Evolutionary conservation across 1,139 yeast genomes (phyloP).

Genomic region (Ogataea hybrid): DNA sequence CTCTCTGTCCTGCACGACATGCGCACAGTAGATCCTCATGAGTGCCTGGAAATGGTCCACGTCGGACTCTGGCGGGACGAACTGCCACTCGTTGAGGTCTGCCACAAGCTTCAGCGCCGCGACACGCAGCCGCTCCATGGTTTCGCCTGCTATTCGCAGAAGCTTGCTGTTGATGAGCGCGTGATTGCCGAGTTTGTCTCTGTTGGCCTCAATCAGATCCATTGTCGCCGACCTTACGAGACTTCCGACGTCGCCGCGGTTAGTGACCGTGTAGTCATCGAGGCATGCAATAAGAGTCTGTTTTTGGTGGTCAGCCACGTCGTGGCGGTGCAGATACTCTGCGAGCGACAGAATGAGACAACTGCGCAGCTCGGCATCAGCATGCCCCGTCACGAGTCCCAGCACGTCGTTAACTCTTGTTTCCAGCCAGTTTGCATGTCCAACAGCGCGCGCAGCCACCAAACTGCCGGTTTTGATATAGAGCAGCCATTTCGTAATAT

Average conservation of each 20-base stretch:
- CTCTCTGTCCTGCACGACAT: slow-evolving; percentile 17
- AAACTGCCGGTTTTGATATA: slow-evolving; percentile 35
- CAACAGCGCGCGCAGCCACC: slow-evolving; percentile 37
- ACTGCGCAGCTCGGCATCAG: slow-evolving; percentile 24
- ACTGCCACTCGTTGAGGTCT: slow-evolving; percentile 15
- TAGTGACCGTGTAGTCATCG: slow-evolving; percentile 65
- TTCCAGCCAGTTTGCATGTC: slow-evolving; percentile 25
- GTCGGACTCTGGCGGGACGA: slow-evolving; percentile 3
- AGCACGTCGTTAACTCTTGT: slow-evolving; percentile 16
- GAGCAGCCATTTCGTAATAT: slow-evolving; percentile 30
- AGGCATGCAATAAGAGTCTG: slow-evolving; percentile 25
- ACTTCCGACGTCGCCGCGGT: slow-evolving; percentile 80
- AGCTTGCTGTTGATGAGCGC: slow-evolving; percentile 35
- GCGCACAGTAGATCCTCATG: slow-evolving; percentile 22
- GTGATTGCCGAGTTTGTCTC: slow-evolving; percentile 18
- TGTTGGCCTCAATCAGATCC: slow-evolving; percentile 36
- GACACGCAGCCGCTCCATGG: slow-evolving; percentile 40
- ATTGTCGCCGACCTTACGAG: slow-evolving; percentile 58
- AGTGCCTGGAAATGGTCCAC: slow-evolving; percentile 33
- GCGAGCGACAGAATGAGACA: slow-evolving; percentile 29
- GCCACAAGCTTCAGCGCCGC: slow-evolving; percentile 29
- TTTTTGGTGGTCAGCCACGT: slow-evolving; percentile 4
- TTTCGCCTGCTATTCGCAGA: slow-evolving; percentile 56
- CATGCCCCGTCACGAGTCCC: slow-evolving; percentile 12
- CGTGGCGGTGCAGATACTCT: slow-evolving; percentile 9